Evolutionary conservation across 164 flowering plant genomes (phyloP).

Genomic region (Vitis labrusca): DNA sequence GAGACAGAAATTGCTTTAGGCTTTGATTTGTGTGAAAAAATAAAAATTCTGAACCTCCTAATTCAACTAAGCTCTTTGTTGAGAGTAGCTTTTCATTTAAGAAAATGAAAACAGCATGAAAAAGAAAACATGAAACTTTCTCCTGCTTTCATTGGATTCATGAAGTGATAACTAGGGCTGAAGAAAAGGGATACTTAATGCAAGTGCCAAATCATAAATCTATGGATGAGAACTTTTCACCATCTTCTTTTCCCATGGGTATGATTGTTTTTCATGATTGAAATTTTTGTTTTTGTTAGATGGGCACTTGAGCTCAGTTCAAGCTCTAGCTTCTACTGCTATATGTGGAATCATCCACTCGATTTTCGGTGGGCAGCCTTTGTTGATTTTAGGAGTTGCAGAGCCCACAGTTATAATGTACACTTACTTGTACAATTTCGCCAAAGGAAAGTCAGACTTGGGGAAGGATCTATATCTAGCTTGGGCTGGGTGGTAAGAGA

Average conservation of each 20-base stretch:
- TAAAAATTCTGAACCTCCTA: too few species aligned
- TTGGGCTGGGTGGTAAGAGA: conserved; percentile 49
- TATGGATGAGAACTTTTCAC: not conserved
- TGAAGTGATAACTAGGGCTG: too few species aligned
- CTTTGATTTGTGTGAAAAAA: too few species aligned
- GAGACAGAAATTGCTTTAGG: too few species aligned
- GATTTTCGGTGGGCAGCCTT: conserved; percentile 49
- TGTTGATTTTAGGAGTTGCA: conserved; percentile 49
- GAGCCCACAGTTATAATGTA: conserved; percentile 57
- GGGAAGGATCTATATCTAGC: conserved; percentile 38
- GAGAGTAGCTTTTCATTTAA: too few species aligned
- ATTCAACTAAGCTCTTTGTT: too few species aligned
- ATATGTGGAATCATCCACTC: conserved; percentile 48
- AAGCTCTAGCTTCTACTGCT: conserved; percentile 47
- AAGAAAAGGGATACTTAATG: too few species aligned
- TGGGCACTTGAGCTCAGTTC: conserved; percentile 44
- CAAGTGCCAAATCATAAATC: too few species aligned
- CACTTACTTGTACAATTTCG: conserved; percentile 38
- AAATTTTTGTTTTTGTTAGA: conserved; percentile 17
- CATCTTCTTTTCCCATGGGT: too few species aligned
- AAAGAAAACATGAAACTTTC: too few species aligned
- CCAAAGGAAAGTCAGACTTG: conserved; percentile 29
- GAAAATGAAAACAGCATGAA: too few species aligned
- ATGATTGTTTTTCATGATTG: not conserved
- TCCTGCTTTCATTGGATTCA: not conserved